phyloP scores from a whole-genome alignment of 441 rosid species.

The Adansonia rubrostipa region DNA sequence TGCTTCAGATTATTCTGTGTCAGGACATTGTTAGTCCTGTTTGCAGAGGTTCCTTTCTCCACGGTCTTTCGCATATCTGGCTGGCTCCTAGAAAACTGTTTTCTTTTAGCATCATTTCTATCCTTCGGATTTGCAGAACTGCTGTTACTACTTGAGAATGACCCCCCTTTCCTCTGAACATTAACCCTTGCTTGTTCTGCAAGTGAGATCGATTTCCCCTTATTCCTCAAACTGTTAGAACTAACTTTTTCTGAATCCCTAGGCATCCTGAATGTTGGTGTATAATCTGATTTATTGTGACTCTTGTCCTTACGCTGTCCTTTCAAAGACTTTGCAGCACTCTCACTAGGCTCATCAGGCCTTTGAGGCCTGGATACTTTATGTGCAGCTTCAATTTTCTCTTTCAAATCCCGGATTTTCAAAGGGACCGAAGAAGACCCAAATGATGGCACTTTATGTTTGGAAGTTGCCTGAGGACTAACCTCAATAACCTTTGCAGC shows the following conservation, averaged over 20 bases:
- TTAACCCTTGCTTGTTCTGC: conserved; percentile 48
- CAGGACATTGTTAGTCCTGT: conserved; percentile 48
- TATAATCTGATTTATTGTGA: conserved; percentile 30
- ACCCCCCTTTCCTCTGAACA: conserved; percentile 49
- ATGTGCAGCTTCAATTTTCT: conserved; percentile 70
- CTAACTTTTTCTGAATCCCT: conserved; percentile 35
- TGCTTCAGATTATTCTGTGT: conserved; percentile 74
- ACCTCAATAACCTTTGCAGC: conserved; percentile 79
- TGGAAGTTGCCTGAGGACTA: conserved; percentile 52
- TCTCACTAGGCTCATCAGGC: conserved; percentile 31
- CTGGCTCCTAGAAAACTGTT: conserved; percentile 41
- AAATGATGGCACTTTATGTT: conserved; percentile 37
- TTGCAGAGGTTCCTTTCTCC: conserved; percentile 46
- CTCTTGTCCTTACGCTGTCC: conserved; percentile 43
- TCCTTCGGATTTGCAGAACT: conserved; percentile 41
- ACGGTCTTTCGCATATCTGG: conserved; percentile 42
- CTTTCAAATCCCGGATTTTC: conserved; percentile 73
- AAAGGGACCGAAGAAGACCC: conserved; percentile 67
- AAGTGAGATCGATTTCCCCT: conserved; percentile 48
- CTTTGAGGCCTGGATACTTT: conserved; percentile 47
- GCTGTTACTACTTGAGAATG: conserved; percentile 35
- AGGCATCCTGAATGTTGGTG: conserved; percentile 32
- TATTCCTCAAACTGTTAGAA: conserved; percentile 44
- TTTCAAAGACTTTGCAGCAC: conserved; percentile 36
- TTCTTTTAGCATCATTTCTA: conserved; percentile 44